Evolutionary conservation across 352 stramenopile species (phyloP).

Genomic region (Aphanomyces euteiches): DNA sequence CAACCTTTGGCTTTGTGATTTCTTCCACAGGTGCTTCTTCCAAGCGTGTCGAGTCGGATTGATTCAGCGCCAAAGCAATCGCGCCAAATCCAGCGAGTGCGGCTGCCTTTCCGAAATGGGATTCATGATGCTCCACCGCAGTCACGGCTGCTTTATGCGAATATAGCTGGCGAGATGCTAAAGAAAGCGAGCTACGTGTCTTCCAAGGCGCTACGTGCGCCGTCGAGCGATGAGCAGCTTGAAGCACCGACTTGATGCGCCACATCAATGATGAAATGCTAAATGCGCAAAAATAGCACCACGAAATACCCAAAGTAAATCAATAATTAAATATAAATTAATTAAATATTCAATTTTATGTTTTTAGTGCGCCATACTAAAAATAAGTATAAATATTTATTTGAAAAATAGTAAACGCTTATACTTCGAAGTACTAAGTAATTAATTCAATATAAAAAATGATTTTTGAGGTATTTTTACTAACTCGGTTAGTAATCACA

Average conservation of each 20-base stretch:
- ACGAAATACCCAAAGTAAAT: too few species aligned
- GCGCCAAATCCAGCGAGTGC: not conserved
- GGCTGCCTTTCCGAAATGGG: not conserved
- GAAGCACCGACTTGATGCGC: constrained; percentile 18
- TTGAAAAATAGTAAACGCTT: too few species aligned
- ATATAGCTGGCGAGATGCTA: too few species aligned
- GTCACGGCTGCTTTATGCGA: not conserved
- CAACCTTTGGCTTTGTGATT: not conserved
- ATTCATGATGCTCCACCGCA: not conserved
- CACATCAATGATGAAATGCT: not conserved
- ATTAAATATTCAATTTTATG: not conserved
- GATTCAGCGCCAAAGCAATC: not conserved
- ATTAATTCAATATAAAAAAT: too few species aligned
- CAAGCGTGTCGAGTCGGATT: not conserved
- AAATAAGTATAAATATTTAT: too few species aligned
- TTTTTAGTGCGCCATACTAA: not conserved
- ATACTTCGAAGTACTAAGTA: too few species aligned
- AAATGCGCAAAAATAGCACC: too few species aligned
- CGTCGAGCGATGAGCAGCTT: not conserved
- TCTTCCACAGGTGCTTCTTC: constrained; percentile 4
- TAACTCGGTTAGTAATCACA: too few species aligned
- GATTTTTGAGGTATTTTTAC: too few species aligned
- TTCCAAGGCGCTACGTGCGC: not conserved
- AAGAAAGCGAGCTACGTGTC: too few species aligned
- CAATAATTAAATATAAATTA: too few species aligned